Base-by-base conservation (phyloP, 352 stramenopile genomes). In the Globisporangium rhizosaccharum region DNA sequence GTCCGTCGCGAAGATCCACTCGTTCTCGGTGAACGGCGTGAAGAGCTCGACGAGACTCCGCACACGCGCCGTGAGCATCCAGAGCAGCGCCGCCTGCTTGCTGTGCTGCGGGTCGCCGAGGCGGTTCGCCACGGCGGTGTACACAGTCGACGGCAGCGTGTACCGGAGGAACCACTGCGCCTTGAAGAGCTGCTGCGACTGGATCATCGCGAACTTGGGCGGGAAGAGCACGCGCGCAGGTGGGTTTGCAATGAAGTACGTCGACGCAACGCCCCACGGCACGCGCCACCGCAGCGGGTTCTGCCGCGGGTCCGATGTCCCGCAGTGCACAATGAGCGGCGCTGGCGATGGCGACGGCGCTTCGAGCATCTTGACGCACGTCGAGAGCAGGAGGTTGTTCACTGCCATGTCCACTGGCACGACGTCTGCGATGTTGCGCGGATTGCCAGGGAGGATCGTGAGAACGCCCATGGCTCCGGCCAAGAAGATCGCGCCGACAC, bases 11-110 rank as follows among this genome's bases (percentile, higher is more conserved):
- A 92, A 96, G 48, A 90, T 76, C 82, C 84, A 96, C 56, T 96
- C 76, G 65, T 88, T 92, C 58, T 92, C 73, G 3, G 87, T 96
- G 33, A 96, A 96, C 0, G 85, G 83, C 70, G 93, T 91, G 62
- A 94, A 96, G 3, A 92, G 53, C 56, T 90, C 82, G 15, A 92
- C 82, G 5, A 94, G 69, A 11, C 73, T 87, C 1, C 82, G 81
- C 12, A 82, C 82, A 11, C 81, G 77, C 80, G 79, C 90, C 20
- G 82, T 91, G 33, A 94, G 77, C 52, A 79, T 70, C 79, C 80
- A 89, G 11, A 94, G 66, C 52, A 75, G 71, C 3, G 79, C 77
- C 0, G 82, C 82, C 20, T 90, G 76, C 48, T 82, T 81, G 46
- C 89, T 79, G 65, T 92, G 79, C n/a, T 70, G 62, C 11, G 69